phyloP scores from a whole-genome alignment of 257 asterid species.

The Solanum pinnatisectum region DNA sequence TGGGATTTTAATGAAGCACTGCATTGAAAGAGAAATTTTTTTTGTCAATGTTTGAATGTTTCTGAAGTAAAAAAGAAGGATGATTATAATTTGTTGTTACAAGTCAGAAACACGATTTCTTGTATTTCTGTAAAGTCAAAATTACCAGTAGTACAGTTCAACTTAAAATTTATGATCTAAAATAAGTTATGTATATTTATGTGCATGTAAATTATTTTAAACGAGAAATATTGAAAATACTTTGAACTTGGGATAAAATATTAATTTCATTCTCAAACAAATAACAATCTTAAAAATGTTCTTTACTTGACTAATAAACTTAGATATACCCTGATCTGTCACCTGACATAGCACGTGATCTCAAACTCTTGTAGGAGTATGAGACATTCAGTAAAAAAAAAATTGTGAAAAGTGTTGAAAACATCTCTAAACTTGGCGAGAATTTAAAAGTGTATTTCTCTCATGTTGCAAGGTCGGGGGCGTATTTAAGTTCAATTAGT shows the following conservation, averaged over 20 bases:
- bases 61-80: neutral
- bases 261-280: no score
- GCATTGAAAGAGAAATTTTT: neutral
- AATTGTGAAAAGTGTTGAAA: no score
- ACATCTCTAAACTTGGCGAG: no score
- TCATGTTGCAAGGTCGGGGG: neutral
- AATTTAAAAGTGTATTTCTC: no score
- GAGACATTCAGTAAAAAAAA: neutral
- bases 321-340: neutral
- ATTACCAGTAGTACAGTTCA: neutral
- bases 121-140: neutral
- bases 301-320: neutral
- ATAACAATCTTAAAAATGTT: no score
- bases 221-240: neutral
- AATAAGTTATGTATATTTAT: no score
- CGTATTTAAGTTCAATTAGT: no score
- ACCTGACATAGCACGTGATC: neutral
- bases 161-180: no score
- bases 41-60: neutral
- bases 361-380: neutral
- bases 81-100: neutral
- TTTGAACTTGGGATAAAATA: no score
- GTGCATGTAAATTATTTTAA: no score
- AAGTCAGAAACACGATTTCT: conserved; percentile 4
- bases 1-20: neutral